Evolutionary conservation across 257 asterid species (phyloP).

Genomic region (Osmanthus fragrans): DNA sequence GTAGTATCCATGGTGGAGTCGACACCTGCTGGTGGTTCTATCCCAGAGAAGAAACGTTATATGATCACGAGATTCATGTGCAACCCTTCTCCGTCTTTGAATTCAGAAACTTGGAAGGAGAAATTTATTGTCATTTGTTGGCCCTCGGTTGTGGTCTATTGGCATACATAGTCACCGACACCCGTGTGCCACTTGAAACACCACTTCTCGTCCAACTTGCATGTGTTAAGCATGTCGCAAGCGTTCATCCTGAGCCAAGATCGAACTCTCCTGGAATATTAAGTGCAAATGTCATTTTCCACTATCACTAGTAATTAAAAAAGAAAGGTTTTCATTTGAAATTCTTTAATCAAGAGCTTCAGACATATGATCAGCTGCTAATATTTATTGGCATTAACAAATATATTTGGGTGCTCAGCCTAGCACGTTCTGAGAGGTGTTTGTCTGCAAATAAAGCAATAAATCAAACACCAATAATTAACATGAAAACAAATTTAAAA

Average conservation of each 20-base stretch:
- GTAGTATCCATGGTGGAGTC: constrained; percentile 36
- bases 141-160: constrained; percentile 87
- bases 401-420: constrained; percentile 74
- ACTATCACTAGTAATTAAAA: no score
- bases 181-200: no score
- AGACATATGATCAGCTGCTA: constrained; percentile 84
- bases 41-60: background rate
- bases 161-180: constrained; percentile 49
- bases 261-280: no score
- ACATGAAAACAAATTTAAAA: background rate
- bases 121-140: constrained; percentile 60
- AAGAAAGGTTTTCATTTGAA: no score
- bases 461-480: background rate
- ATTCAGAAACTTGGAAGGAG: constrained; percentile 76
- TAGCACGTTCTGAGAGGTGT: constrained; percentile 80
- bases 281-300: no score
- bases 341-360: constrained; percentile 36
- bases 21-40: constrained; percentile 28
- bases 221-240: background rate
- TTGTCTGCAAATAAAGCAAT: constrained; percentile 38
- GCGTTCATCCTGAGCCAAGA: no score
- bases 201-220: no score
- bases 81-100: background rate
- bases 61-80: constrained; percentile 20
- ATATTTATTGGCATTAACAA: constrained; percentile 64